Base-by-base conservation (phyloP, 2,329 filamentous ascomycete species). In the Didymella pinodella region DNA sequence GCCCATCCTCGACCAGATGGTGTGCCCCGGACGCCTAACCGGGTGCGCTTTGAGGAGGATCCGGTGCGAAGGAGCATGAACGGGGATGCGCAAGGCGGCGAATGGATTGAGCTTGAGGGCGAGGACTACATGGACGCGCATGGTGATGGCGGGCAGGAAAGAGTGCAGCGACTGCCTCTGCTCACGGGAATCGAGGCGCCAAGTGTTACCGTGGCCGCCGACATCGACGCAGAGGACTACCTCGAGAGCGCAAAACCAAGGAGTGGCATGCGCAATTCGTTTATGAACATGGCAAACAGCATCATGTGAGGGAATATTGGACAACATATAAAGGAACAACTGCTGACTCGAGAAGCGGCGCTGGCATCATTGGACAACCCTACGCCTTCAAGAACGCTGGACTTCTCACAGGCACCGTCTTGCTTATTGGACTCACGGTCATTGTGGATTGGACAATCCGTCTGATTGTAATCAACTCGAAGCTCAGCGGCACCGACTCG, bases 241-340 rank as follows among this genome's bases (percentile, higher is more conserved):
- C 74, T 88, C 56, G 85, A 88, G 66, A 82, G 77, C 63, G 83
- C 85, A 20, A 85, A 93, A 56, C 93, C 94, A 46, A 94, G 94
- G 79, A 96, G 92, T 57, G 90, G 90, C 5, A 84, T 98, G 79
- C 84, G 86, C 62, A 92, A 90, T 75, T 94, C 95, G 3, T 98
- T 99, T 68, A 97, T 98, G 93, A 99, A 99, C 80, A 99, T 99
- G 95, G 94, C 95, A 63, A 99, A 99, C 81, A 96, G 91, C 70
- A 99, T 99, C 76, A 97, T 99, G 79, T 81, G 65, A 66, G 79
- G 25, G 4, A 18, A 1, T 0, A 4, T 18, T 22, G 14, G 10
- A 14, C 1, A n/a, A 0, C 14, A 14, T 14, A 10, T 11, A n/a
- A 0, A 4, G 34, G 28, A 8, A 7, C 5, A 26, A 26, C 32